Base-by-base conservation (phyloP, 139 green algal species). In the Asterochloris erici region DNA sequence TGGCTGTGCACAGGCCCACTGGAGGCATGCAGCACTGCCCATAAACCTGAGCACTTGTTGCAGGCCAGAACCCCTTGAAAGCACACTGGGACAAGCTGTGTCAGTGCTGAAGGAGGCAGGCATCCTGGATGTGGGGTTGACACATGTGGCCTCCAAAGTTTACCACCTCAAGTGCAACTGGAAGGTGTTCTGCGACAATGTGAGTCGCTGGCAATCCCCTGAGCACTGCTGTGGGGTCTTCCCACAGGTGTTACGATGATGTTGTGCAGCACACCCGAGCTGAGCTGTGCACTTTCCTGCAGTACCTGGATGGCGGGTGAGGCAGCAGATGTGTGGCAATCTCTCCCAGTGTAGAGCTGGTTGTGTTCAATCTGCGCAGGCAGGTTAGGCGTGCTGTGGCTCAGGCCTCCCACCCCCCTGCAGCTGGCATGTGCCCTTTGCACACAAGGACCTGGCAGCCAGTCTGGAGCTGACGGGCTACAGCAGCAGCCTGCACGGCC, bases 131-230 rank as follows among this genome's bases (percentile, higher is more conserved):
- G 26, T 76, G 21, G 54, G 19, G 16, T 68, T 92, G 81, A 70
- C 83, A 68, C 86, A 89, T 71, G 85, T 94, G 12, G 82, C 79
- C 4, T 63, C 79, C n/a, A 64, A 77, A 0, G n/a, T 79, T 23
- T 94, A 92, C 74, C 62, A 84, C 14, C 68, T 94, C 1, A 29
- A 74, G 14, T 93, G 88, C 86, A 94, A 94, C 74, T 94, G 91
- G 91, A 94, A 94, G 83, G 91, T 94, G 0, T 93, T 92, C 70
- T 81, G 66, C 16, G 91, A 93, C 79, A 94, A 94, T 71, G 17
- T 71, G 66, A 71, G 17, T 21, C 4, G 17, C 66, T 71, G 21
- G 10, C 66, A 71, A 71, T 71, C 66, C 17, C 66, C 66, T 13
- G 66, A 24, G 21, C 66, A 26, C 66, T 71, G 17, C 38, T 54